Evolutionary conservation across 2,329 filamentous ascomycete species (phyloP).

Genomic region (Arthrinium puccinioides): DNA sequence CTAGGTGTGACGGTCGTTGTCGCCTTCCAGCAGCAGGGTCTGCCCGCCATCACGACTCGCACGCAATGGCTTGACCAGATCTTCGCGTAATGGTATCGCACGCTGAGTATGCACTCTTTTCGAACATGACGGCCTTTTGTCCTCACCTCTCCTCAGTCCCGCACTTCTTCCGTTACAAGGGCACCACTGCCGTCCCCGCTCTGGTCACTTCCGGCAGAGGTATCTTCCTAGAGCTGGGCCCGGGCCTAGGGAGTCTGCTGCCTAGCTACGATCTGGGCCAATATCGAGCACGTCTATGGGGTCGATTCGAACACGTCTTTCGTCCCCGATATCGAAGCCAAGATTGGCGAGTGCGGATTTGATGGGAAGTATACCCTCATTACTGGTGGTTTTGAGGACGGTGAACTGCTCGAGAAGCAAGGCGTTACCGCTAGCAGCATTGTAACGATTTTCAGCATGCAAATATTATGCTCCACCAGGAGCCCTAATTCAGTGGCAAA

Average conservation of each 20-base stretch:
- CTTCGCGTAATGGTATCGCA: too few species aligned
- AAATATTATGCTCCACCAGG: not conserved
- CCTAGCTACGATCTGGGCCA: not conserved
- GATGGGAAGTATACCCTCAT: not conserved
- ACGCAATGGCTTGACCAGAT: too few species aligned
- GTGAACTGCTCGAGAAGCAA: not conserved
- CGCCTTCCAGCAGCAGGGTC: too few species aligned
- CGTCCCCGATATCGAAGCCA: not conserved
- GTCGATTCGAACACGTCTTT: not conserved
- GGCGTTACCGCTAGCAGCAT: not conserved
- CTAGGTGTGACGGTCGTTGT: too few species aligned
- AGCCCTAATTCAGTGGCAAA: not conserved
- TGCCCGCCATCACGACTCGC: too few species aligned
- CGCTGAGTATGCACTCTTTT: too few species aligned
- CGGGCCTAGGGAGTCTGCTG: not conserved
- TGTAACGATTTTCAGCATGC: not conserved
- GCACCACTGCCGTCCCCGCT: not conserved
- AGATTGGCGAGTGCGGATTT: not conserved
- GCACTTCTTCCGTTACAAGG: too few species aligned
- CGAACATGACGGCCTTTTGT: too few species aligned
- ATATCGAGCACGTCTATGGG: constrained; percentile 1
- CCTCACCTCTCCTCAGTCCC: too few species aligned
- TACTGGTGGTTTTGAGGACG: constrained; percentile 1
- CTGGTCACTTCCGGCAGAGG: not conserved
- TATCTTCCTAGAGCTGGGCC: constrained; percentile 1